Percentiles rank a stretch among this genome's conserved stretches.
phyloP scores from a whole-genome alignment of 202 grass and related monocot genomes.

The Schoenoplectus tabernaemontani region DNA sequence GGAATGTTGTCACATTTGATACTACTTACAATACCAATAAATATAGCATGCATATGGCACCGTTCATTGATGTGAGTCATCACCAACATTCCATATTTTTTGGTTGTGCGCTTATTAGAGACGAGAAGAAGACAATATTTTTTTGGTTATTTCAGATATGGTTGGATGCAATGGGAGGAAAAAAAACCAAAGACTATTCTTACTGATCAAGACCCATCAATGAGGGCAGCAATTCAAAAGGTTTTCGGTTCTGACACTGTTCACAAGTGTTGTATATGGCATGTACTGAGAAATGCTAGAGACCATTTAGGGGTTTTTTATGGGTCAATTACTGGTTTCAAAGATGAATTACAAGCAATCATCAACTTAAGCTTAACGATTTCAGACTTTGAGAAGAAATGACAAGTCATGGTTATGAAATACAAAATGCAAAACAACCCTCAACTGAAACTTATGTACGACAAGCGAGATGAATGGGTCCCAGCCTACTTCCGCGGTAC shows the following conservation, averaged over 20 bases:
- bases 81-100: constrained; percentile 5
- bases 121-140: constrained; percentile 1
- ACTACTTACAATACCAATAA: not conserved
- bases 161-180: not conserved
- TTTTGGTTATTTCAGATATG: not conserved
- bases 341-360: not conserved
- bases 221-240: not conserved
- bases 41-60: not conserved
- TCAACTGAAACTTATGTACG: no score
- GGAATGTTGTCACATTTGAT: no score
- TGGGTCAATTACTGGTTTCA: not conserved
- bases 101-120: not conserved
- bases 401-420: not conserved
- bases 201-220: not conserved
- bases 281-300: not conserved
- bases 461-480: no score
- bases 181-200: not conserved
- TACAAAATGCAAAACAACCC: no score
- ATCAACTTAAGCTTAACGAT: not conserved
- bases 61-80: constrained; percentile 12
- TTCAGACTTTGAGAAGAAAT: not conserved
- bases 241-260: not conserved
- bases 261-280: not conserved
- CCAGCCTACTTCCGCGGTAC: no score
- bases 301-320: not conserved